These are phyloP conservation scores for Colletotrichum sp. DNA, from an alignment of 2,329 filamentous ascomycete species.

Conservation along the genomic window DNA sequence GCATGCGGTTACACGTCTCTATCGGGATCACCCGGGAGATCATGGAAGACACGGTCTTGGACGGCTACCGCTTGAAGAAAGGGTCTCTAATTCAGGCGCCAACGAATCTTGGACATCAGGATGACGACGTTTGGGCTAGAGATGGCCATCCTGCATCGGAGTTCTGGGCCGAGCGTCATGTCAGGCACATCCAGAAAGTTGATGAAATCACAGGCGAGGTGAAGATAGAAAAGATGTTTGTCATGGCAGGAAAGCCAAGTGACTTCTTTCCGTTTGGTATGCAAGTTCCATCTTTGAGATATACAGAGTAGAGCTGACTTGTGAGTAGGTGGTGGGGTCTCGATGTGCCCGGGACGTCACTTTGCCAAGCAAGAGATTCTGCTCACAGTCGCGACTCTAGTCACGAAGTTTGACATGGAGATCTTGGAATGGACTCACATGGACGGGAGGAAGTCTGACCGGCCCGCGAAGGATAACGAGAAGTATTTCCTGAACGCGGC, in stretches of 20 bases:
- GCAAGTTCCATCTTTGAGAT: neutral
- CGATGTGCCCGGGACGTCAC: constrained; percentile 41
- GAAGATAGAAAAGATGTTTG: neutral
- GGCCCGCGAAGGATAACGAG: constrained; percentile 2
- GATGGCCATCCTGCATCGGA: neutral
- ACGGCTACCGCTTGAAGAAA: constrained; percentile 21
- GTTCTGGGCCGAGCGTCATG: constrained; percentile 24
- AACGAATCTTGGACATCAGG: constrained; percentile 25
- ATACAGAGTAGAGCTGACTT: accelerated
- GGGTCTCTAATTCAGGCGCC: constrained; percentile 27
- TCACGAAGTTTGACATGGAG: constrained; percentile 35
- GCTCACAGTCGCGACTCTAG: constrained; percentile 32
- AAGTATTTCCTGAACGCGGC: constrained; percentile 13
- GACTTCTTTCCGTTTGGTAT: constrained; percentile 17
- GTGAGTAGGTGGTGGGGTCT: constrained; percentile 32
- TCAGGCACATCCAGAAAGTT: neutral
- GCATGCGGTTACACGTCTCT: constrained; percentile 27
- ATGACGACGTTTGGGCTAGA: constrained; percentile 15
- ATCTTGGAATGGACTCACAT: constrained; percentile 23
- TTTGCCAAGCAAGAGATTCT: constrained; percentile 47
- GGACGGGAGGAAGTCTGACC: neutral
- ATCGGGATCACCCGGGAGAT: constrained; percentile 29
- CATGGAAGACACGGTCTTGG: constrained; percentile 14
- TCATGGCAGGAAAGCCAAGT: neutral
- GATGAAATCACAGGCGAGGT: neutral